Conservation (phyloP, 2,329 filamentous ascomycete species). For the Pezizomycotina sp. region DNA sequence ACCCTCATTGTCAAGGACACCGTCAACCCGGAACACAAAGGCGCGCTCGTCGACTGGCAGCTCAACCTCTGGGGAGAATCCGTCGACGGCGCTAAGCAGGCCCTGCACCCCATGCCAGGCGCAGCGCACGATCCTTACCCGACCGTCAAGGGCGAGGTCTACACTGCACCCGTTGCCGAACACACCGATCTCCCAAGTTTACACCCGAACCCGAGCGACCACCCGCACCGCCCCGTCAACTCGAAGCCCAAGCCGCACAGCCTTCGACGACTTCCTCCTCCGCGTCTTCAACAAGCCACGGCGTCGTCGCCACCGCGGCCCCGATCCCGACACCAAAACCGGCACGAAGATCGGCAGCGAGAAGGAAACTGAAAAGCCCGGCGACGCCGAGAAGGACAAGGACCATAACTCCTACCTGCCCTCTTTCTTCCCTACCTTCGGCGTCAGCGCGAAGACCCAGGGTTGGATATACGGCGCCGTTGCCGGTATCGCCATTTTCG, state of each 20-base stretch:
- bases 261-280: constrained; percentile 24
- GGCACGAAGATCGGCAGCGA: too few species aligned
- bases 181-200: constrained; percentile 19
- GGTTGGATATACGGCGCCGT: constrained; percentile 86
- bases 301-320: constrained; percentile 25
- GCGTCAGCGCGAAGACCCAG: constrained; percentile 70
- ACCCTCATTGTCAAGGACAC: constrained; percentile 79
- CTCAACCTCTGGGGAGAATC: constrained; percentile 86
- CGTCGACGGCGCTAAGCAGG: constrained; percentile 58
- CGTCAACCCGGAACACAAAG: constrained; percentile 55
- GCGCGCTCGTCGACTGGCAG: constrained; percentile 78
- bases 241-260: constrained; percentile 35
- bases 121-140: constrained; percentile 48
- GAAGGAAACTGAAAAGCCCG: too few species aligned
- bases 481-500: constrained; percentile 72
- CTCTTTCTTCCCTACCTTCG: constrained; percentile 78
- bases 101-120: constrained; percentile 61
- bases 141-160: constrained; percentile 37
- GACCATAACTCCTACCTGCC: constrained; percentile 48
- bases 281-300: constrained; percentile 19
- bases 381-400: constrained; percentile 7
- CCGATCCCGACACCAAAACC: constrained; percentile 26
- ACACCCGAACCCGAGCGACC: constrained; percentile 32
- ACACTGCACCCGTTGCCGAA: constrained; percentile 21
- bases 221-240: constrained; percentile 40